Evolutionary conservation across 495 filamentous ascomycete genomes (phyloP).

Genomic region (Xylaria cubensis): DNA sequence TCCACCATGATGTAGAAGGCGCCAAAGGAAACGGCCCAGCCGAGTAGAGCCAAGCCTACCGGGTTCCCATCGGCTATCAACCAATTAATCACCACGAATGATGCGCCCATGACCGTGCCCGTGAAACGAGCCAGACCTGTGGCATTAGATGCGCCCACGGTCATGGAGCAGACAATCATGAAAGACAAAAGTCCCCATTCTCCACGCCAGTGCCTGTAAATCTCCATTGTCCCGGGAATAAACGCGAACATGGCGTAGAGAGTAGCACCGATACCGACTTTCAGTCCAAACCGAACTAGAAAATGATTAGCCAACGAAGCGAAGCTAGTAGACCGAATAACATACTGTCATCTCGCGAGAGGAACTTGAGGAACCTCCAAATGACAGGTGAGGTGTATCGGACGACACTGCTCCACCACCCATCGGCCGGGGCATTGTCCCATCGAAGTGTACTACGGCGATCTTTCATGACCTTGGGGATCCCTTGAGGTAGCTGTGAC

Average conservation of each 20-base stretch:
- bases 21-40: constrained; percentile 79
- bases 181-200: constrained; percentile 97
- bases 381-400: constrained; percentile 47
- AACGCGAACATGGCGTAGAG: constrained; percentile 89
- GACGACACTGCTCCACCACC: constrained; percentile 41
- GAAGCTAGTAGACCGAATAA: constrained; percentile 21
- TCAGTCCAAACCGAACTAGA: constrained; percentile 75
- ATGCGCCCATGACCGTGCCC: constrained; percentile 85
- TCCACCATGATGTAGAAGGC: constrained; percentile 90
- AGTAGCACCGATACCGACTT: constrained; percentile 88
- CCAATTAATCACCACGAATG: constrained; percentile 80
- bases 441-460: constrained; percentile 51
- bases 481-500: constrained; percentile 53
- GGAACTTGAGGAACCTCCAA: constrained; percentile 45
- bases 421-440: constrained; percentile 45
- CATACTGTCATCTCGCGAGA: constrained; percentile 61
- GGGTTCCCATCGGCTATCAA: constrained; percentile 72
- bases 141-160: constrained; percentile 91
- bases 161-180: constrained; percentile 99
- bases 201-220: constrained; percentile 88
- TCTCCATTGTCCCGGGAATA: constrained; percentile 73
- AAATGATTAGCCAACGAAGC: constrained; percentile 38
- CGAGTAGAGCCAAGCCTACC: constrained; percentile 73
- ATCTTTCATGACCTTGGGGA: constrained; percentile 52
- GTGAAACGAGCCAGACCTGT: constrained; percentile 84